Conservation (phyloP, 2,329 filamentous ascomycete genomes). For the Orbilia javanica region DNA sequence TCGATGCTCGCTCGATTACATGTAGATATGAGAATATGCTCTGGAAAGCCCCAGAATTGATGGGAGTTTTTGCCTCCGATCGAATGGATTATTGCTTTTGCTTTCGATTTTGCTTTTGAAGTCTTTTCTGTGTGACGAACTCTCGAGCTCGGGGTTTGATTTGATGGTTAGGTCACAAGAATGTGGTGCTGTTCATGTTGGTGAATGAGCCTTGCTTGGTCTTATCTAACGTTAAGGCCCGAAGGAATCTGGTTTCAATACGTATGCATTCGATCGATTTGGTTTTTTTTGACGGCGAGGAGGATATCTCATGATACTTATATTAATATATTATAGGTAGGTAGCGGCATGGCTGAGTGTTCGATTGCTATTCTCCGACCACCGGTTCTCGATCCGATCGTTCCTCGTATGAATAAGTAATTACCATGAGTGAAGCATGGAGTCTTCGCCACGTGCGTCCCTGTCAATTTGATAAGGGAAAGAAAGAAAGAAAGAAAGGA, state of each 20-base stretch:
- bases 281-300: background rate
- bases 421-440: too few species aligned
- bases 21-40: slow-evolving; percentile 1
- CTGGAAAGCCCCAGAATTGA: background rate
- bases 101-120: background rate
- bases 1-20: background rate
- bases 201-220: background rate
- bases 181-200: slow-evolving; percentile 1
- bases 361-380: slow-evolving; percentile 18
- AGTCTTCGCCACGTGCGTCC: slow-evolving; percentile 17
- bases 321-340: too few species aligned
- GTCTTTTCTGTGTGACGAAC: background rate
- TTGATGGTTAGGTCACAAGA: background rate
- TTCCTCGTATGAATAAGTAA: background rate
- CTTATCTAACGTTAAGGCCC: slow-evolving; percentile 4
- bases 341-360: slow-evolving; percentile 13
- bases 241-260: background rate
- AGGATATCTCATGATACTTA: slow-evolving; percentile 26
- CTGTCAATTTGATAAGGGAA: background rate
- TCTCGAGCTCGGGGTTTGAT: background rate
- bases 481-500: too few species aligned
- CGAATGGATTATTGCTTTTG: background rate
- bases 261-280: background rate
- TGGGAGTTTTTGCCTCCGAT: slow-evolving; percentile 25
- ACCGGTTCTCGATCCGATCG: background rate